Base-by-base conservation (phyloP, 495 filamentous ascomycete species). In the Hypoxylon intermedium region DNA sequence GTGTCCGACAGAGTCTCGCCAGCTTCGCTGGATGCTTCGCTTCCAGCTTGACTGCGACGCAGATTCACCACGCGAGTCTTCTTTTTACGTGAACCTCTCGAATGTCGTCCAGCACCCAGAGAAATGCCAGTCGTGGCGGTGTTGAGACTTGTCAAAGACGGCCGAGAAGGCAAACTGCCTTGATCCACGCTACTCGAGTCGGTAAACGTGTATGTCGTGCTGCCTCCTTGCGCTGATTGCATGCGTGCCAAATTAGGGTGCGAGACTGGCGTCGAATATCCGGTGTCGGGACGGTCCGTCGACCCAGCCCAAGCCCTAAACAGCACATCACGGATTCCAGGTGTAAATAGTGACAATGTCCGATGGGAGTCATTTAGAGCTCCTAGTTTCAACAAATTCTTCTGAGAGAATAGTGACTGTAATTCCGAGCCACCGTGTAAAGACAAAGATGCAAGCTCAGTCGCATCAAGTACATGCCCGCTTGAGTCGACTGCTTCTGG, bases 61-160 rank as follows among this genome's bases (percentile, higher is more conserved):
- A 98, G 75, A 70, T 98, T 92, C 54, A 98, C 91, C 23, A 98
- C 90, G n/a, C 94, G 84, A 57, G 85, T 92, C 83, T 96, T 98
- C 72, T 91, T 89, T 70, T 88, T 93, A 24, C 90, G 83, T 21
- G 83, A 83, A 20, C 81, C 74, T 70, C 89, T 87, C 6, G 85
- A 82, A 63, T 88, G 83, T 30, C 85, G 80, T 26, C 83, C 83
- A 11, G 85, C 78, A 1, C 86, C 88, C 31, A 90, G 76, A 16
- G 79, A 83, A 34, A 93, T 75, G 0, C 89, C 87, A 30, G 77
- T 86, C 67, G 75, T 76, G 9, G 79, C 75, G 5, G 80, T 85
- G 54, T 76, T 69, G 52, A 82, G 53, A 69, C 72, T 71, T 19
- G 79, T 60, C 57, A 79, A 65, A 26, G 79, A 82, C 47, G 78